A percentile compares a stretch with the other conserved stretches of the same genome.
Evolutionary conservation across 2,329 filamentous ascomycete species (phyloP).

Genomic region (Fonsecaea multimorphosa): DNA sequence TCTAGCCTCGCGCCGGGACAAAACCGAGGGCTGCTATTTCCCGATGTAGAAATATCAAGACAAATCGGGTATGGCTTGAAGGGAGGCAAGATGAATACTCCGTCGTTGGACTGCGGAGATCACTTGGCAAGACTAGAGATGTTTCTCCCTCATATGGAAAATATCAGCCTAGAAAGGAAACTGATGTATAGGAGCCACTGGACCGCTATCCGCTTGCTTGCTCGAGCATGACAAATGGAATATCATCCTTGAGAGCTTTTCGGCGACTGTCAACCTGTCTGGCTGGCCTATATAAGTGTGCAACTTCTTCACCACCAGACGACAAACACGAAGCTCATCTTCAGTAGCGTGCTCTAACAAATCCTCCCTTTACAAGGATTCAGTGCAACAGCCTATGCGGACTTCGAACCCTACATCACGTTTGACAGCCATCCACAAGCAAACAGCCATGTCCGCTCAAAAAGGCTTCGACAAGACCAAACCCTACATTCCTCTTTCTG

Average conservation of each 20-base stretch:
- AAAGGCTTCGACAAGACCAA: slow-evolving; percentile 31
- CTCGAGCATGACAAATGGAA: slow-evolving; percentile 4
- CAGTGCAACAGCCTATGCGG: background rate
- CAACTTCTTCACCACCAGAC: background rate
- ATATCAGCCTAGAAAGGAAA: slow-evolving; percentile 6
- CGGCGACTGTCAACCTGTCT: background rate
- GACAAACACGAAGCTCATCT: background rate
- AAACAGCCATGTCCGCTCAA: slow-evolving; percentile 8
- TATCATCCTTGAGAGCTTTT: background rate
- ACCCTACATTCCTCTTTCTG: slow-evolving; percentile 49
- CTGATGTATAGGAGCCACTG: slow-evolving; percentile 1
- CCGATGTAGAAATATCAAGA: slow-evolving; percentile 4
- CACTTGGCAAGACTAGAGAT: background rate
- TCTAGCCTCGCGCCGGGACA: background rate
- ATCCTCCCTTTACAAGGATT: background rate
- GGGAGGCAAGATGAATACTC: background rate
- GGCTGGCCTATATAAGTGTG: background rate
- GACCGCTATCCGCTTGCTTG: background rate
- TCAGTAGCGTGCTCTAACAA: background rate
- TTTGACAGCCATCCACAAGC: background rate
- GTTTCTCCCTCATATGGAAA: slow-evolving; percentile 6
- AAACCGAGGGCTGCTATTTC: background rate
- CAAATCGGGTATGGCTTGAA: slow-evolving; percentile 1
- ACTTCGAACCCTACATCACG: background rate
- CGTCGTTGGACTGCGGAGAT: background rate